phyloP scores from a whole-genome alignment of 2,329 filamentous ascomycete genomes.

The Sarocladiaceae sp. region DNA sequence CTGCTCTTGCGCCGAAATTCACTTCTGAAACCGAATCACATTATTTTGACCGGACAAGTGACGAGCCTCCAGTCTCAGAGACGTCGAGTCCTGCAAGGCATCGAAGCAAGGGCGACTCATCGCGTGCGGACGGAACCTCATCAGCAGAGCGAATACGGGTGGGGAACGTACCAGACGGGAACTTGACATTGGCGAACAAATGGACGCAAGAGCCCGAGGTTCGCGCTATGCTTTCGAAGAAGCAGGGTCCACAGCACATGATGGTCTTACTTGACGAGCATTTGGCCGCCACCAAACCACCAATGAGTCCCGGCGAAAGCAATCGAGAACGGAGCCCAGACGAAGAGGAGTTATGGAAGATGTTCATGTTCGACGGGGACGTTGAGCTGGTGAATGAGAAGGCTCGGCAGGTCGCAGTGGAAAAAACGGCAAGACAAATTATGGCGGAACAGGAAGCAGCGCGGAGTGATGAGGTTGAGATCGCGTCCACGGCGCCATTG shows the following conservation, averaged over 20 bases:
- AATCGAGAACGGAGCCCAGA: slow-evolving; percentile 3
- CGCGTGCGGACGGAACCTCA: no score
- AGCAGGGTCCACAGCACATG: not conserved
- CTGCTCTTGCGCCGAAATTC: no score
- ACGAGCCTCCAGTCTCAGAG: no score
- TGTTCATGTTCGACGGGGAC: slow-evolving; percentile 21
- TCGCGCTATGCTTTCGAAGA: not conserved
- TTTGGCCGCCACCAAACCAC: not conserved
- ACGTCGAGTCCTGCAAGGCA: no score
- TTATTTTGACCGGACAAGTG: no score
- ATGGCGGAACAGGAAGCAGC: not conserved
- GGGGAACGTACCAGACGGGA: no score
- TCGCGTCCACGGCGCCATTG: not conserved
- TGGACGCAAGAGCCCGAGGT: not conserved
- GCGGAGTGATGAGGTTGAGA: not conserved
- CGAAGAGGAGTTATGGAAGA: slow-evolving; percentile 23
- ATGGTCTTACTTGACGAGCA: not conserved
- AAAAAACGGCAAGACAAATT: slow-evolving; percentile 15
- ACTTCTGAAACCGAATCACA: no score
- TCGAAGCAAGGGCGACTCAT: no score
- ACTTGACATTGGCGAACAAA: not conserved
- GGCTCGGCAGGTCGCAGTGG: slow-evolving; percentile 16
- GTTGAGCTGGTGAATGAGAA: slow-evolving; percentile 14
- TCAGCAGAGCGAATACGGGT: no score
- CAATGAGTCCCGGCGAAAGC: not conserved